Conservation (phyloP, 495 filamentous ascomycete species). For the Penicillium argentinense region DNA sequence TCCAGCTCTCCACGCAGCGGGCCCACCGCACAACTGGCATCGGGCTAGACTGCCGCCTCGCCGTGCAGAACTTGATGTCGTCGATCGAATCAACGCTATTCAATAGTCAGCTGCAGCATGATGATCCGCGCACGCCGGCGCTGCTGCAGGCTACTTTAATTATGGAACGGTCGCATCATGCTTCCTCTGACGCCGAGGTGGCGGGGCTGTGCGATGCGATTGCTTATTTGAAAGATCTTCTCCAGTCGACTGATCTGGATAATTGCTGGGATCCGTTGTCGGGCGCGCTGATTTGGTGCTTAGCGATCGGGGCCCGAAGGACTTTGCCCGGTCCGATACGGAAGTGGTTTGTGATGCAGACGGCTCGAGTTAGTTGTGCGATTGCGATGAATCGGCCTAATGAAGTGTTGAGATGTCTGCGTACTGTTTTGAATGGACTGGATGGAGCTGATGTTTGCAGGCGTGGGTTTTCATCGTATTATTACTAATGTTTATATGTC, state of each 20-base stretch:
- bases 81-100: background rate
- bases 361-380: slow-evolving; percentile 10
- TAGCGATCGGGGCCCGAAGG: slow-evolving; percentile 16
- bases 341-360: slow-evolving; percentile 22
- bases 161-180: background rate
- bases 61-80: background rate
- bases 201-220: background rate
- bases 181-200: background rate
- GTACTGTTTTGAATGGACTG: slow-evolving; percentile 5
- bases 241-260: slow-evolving; percentile 12
- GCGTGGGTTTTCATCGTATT: background rate
- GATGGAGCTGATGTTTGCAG: slow-evolving; percentile 5
- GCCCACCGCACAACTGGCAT: background rate
- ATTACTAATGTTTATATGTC: too few species aligned
- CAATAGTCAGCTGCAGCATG: background rate
- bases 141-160: slow-evolving; percentile 4
- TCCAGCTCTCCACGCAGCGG: background rate
- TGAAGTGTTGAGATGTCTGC: slow-evolving; percentile 4
- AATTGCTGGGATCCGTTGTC: slow-evolving; percentile 12
- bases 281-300: slow-evolving; percentile 24
- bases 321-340: background rate
- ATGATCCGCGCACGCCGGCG: slow-evolving; percentile 6
- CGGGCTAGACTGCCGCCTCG: background rate
- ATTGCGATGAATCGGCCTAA: slow-evolving; percentile 8
- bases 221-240: slow-evolving; percentile 8